Evolutionary conservation across 768 basidiomycete species (phyloP).

Genomic region (Tremella yokohamensis): DNA sequence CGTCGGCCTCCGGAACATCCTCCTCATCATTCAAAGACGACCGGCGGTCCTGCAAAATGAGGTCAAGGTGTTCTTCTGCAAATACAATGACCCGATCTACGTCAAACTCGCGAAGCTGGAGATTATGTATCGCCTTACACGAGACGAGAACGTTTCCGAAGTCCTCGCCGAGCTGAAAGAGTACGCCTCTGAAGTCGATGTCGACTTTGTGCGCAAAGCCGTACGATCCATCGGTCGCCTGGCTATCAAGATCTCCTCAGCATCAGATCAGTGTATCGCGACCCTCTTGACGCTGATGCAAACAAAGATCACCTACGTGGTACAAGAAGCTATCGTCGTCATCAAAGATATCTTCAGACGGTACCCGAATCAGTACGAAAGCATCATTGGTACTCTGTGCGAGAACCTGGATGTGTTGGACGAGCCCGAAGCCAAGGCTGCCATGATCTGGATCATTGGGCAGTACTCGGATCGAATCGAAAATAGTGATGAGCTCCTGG

Average conservation of each 20-base stretch:
- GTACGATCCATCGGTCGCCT: conserved; percentile 94
- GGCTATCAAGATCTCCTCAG: conserved; percentile 92
- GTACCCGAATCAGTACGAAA: conserved; percentile 95
- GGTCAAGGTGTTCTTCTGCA: conserved; percentile 99
- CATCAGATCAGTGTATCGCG: conserved; percentile 85
- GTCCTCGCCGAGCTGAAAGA: conserved; percentile 93
- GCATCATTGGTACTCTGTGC: conserved; percentile 88
- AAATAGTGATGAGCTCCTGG: conserved; percentile 90
- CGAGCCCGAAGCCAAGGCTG: conserved; percentile 93
- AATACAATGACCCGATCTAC: conserved; percentile 99
- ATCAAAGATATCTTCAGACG: conserved; percentile 96
- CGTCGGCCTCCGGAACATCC: conserved; percentile 91
- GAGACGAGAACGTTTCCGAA: conserved; percentile 88
- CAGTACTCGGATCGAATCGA: conserved; percentile 94
- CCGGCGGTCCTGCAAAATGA: conserved; percentile 91
- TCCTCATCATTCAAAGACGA: conserved; percentile 92
- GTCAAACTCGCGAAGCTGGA: conserved; percentile 97
- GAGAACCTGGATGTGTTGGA: conserved; percentile 86
- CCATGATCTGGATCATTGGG: conserved; percentile 97
- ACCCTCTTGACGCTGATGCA: conserved; percentile 80
- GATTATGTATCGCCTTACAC: conserved; percentile 95
- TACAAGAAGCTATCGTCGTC: conserved; percentile 95
- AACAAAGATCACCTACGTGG: conserved; percentile 91
- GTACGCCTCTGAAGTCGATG: conserved; percentile 97
- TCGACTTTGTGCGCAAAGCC: conserved; percentile 96